Conservation (phyloP, 2,329 filamentous ascomycete species). For the Alternaria sp. region DNA sequence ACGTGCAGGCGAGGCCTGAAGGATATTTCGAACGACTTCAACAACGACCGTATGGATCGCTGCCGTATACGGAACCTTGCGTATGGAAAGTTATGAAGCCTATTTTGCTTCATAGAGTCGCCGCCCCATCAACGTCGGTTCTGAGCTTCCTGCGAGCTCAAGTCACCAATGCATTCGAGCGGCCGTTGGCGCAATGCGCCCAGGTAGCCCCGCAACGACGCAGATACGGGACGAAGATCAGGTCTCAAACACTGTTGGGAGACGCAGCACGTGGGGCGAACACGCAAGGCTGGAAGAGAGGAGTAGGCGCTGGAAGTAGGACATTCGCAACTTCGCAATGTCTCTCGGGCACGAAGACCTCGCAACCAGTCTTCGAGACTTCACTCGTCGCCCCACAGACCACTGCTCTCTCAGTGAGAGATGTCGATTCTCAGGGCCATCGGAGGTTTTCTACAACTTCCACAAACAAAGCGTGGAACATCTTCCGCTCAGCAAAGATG, state of each 20-base stretch:
- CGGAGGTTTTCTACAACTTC: constrained; percentile 22
- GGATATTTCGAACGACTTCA: constrained; percentile 13
- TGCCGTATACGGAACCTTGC: constrained; percentile 24
- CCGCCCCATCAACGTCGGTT: constrained; percentile 49
- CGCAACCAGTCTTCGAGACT: constrained; percentile 6
- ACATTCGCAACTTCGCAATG: constrained; percentile 17
- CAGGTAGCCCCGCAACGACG: constrained; percentile 29
- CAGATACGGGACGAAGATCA: constrained; percentile 21
- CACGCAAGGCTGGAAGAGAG: neutral
- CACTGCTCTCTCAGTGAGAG: neutral
- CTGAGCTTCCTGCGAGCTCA: constrained; percentile 51
- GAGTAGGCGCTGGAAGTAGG: constrained; percentile 2
- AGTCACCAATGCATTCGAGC: constrained; percentile 42
- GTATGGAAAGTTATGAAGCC: constrained; percentile 50
- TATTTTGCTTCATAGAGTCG: constrained; percentile 41
- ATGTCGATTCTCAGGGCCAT: neutral
- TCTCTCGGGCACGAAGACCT: constrained; percentile 3
- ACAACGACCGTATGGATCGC: constrained; percentile 42
- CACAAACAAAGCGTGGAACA: constrained; percentile 31
- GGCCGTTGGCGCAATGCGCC: constrained; percentile 35
- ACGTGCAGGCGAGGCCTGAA: constrained; percentile 21
- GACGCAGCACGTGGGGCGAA: constrained; percentile 8
- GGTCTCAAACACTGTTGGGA: constrained; percentile 2
- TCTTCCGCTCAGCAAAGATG: constrained; percentile 42
- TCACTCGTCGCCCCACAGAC: neutral